Conservation (phyloP, 163 green algal species). For the Scenedesmus sp. region DNA sequence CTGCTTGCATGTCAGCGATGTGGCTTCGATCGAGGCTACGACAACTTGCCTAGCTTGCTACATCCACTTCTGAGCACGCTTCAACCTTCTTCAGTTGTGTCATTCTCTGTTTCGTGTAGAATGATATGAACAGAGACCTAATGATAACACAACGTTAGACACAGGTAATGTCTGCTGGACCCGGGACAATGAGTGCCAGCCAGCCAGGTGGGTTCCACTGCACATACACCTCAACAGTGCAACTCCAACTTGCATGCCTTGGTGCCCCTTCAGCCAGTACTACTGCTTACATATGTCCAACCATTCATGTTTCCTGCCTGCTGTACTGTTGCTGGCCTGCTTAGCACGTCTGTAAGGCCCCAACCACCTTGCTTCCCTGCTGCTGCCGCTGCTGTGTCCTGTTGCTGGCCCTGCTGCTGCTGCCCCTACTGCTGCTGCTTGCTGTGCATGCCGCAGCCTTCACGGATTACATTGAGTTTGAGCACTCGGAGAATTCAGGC, state of each 20-base stretch:
- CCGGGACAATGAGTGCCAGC: background rate
- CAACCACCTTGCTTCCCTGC: background rate
- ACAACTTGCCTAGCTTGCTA: background rate
- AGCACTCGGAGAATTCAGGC: slow-evolving; percentile 47
- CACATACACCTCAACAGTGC: background rate
- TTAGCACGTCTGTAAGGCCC: background rate
- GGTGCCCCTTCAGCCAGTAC: background rate
- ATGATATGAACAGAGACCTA: background rate
- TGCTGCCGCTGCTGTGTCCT: background rate
- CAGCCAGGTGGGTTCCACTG: background rate
- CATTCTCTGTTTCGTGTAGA: background rate
- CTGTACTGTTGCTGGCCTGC: background rate
- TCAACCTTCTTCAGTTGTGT: background rate
- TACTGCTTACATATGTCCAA: background rate
- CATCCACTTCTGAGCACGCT: background rate
- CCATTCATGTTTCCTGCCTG: background rate
- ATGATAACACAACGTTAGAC: background rate
- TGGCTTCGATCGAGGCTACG: background rate
- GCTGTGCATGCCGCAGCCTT: background rate
- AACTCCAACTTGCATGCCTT: background rate
- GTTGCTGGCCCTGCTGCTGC: background rate
- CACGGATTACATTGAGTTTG: slow-evolving; percentile 54
- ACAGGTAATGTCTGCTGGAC: background rate
- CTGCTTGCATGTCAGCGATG: background rate
- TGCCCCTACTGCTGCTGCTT: background rate